Conservation (phyloP, 257 asterid species). For the Nicotiana otophora region DNA sequence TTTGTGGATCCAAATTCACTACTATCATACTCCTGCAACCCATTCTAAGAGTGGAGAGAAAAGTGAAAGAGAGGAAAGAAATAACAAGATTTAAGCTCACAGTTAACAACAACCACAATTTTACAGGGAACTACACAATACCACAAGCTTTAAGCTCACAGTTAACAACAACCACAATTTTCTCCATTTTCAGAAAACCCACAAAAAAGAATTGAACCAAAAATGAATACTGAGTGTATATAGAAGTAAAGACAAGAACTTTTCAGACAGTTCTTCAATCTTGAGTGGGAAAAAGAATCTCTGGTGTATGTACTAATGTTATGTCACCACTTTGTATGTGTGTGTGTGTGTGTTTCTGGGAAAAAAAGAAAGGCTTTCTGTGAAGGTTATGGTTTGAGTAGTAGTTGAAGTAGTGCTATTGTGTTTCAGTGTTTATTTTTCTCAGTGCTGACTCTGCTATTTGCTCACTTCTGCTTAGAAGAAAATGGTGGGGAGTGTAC, state of each 20-base stretch:
- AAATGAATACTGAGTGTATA: neutral
- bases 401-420: neutral
- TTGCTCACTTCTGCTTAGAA: constrained; percentile 19
- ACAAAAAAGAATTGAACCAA: neutral
- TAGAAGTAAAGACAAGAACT: constrained; percentile 33
- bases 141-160: constrained; percentile 84
- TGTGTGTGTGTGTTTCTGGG: neutral
- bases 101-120: constrained; percentile 42
- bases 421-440: constrained; percentile 6
- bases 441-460: constrained; percentile 24
- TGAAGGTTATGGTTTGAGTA: neutral
- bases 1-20: constrained; percentile 81
- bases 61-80: constrained; percentile 10
- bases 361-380: neutral
- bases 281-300: constrained; percentile 3
- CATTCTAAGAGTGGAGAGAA: constrained; percentile 37
- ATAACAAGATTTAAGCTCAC: constrained; percentile 45
- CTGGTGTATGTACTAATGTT: neutral
- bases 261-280: constrained; percentile 8
- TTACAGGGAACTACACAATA: constrained; percentile 52
- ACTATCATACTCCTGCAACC: constrained; percentile 41
- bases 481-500: constrained; percentile 35
- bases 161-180: constrained; percentile 42
- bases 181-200: constrained; percentile 49
- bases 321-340: constrained; percentile 11